Percentiles rank a stretch among this genome's conserved stretches.
Conservation (phyloP, 2,329 filamentous ascomycete genomes). For the Stachybotrys chlorohalonatus region DNA sequence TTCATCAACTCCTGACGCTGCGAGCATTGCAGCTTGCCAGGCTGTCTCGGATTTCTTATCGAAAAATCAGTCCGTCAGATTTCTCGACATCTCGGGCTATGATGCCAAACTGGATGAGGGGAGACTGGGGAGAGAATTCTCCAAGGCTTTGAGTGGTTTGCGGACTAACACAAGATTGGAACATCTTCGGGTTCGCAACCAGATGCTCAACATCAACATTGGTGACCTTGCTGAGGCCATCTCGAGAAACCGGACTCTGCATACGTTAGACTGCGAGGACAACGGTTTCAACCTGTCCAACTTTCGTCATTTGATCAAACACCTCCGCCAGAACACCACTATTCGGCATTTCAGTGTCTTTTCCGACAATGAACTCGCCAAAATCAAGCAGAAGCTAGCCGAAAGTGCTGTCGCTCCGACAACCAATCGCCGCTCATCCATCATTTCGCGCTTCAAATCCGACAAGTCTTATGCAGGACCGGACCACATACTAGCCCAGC, state of each 20-base stretch:
- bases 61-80: conserved; percentile 41
- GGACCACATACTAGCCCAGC: conserved; percentile 24
- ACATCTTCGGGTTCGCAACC: conserved; percentile 46
- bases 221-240: conserved; percentile 43
- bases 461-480: conserved; percentile 18
- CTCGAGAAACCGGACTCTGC: conserved; percentile 36
- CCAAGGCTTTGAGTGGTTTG: conserved; percentile 37
- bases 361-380: conserved; percentile 24
- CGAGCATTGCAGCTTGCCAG: conserved; percentile 36
- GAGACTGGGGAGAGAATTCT: conserved; percentile 44
- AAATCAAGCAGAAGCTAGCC: conserved; percentile 23
- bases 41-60: conserved; percentile 41
- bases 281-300: conserved; percentile 47
- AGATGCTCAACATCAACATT: conserved; percentile 44
- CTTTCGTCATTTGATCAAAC: conserved; percentile 35
- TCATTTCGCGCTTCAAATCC: conserved; percentile 22
- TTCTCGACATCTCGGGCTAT: conserved; percentile 47
- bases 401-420: conserved; percentile 17
- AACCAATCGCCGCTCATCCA: conserved; percentile 20
- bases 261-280: conserved; percentile 44
- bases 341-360: conserved; percentile 36
- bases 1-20: conserved; percentile 38
- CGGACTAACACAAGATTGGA: conserved; percentile 32
- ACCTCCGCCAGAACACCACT: conserved; percentile 30
- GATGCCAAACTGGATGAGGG: conserved; percentile 49